Percentiles rank a stretch among this genome's conserved stretches.
phyloP scores from a whole-genome alignment of 2,329 filamentous ascomycete genomes.

The Ceratocystiopsis minuta region DNA sequence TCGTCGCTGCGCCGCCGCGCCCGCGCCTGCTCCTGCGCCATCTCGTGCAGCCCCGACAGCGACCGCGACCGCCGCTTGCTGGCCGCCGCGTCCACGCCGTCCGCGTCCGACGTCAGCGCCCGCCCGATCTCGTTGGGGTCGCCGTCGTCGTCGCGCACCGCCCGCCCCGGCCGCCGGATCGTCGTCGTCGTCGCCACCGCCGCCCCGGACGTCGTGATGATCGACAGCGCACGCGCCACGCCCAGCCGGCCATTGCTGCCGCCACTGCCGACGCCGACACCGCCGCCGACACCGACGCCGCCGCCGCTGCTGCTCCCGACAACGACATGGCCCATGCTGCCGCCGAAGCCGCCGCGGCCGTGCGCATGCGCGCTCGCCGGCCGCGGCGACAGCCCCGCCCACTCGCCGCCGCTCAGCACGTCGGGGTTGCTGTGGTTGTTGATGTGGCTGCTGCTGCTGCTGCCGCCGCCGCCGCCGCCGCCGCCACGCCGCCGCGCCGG shows the following conservation, averaged over 20 bases:
- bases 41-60: conserved; percentile 33
- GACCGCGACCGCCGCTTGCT: conserved; percentile 37
- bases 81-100: conserved; percentile 17
- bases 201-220: conserved; percentile 12
- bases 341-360: conserved; percentile 11
- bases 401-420: conserved; percentile 19
- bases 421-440: conserved; percentile 4
- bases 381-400: conserved; percentile 39
- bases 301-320: background rate
- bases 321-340: conserved; percentile 17
- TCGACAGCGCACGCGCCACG: too few relatives aligned
- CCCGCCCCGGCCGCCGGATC: conserved; percentile 4
- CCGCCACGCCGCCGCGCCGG: background rate
- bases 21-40: conserved; percentile 17
- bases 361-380: conserved; percentile 40
- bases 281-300: background rate
- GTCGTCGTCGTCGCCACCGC: conserved; percentile 18
- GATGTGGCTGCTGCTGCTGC: conserved; percentile 13
- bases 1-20: conserved; percentile 41
- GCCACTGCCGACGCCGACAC: background rate
- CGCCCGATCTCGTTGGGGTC: conserved; percentile 34
- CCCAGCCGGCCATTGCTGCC: background rate
- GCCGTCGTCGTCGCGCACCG: conserved; percentile 10
- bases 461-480: too few relatives aligned
- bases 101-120: conserved; percentile 36